Evolutionary conservation across 345 rosid species (phyloP).

Genomic region (Populus euphratica): DNA sequence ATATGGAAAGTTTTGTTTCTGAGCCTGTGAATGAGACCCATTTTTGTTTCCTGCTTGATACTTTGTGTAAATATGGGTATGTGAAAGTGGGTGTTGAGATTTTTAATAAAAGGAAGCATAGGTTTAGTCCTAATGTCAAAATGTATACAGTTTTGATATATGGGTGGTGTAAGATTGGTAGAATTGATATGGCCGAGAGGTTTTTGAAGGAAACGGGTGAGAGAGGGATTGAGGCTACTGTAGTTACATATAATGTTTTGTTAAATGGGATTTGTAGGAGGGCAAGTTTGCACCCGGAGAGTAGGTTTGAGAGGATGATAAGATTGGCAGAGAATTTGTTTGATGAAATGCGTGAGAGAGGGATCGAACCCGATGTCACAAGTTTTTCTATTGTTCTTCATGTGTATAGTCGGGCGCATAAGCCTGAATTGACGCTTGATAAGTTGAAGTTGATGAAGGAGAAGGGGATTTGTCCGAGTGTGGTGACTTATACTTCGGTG

Average conservation of each 20-base stretch:
- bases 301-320: conserved; percentile 59
- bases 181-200: conserved; percentile 72
- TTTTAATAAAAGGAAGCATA: conserved; percentile 48
- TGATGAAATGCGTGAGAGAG: conserved; percentile 71
- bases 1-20: conserved; percentile 46
- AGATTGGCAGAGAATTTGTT: conserved; percentile 67
- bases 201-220: conserved; percentile 68
- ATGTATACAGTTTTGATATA: conserved; percentile 64
- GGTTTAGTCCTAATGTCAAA: conserved; percentile 40
- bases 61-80: conserved; percentile 73
- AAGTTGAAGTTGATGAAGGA: conserved; percentile 68
- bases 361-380: conserved; percentile 76
- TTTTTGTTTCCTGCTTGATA: conserved; percentile 63
- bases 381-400: conserved; percentile 76
- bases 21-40: conserved; percentile 19
- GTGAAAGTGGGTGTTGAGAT: conserved; percentile 59
- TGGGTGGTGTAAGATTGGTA: conserved; percentile 73
- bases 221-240: conserved; percentile 58
- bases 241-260: conserved; percentile 66
- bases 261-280: conserved; percentile 78
- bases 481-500: conserved; percentile 67
- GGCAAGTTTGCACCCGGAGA: conserved; percentile 67
- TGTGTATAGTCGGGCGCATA: conserved; percentile 78
- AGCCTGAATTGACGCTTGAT: conserved; percentile 63
- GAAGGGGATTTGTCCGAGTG: conserved; percentile 56